phyloP scores from a whole-genome alignment of 192 early-diverging fungal species.

The Coemansia sp. region DNA sequence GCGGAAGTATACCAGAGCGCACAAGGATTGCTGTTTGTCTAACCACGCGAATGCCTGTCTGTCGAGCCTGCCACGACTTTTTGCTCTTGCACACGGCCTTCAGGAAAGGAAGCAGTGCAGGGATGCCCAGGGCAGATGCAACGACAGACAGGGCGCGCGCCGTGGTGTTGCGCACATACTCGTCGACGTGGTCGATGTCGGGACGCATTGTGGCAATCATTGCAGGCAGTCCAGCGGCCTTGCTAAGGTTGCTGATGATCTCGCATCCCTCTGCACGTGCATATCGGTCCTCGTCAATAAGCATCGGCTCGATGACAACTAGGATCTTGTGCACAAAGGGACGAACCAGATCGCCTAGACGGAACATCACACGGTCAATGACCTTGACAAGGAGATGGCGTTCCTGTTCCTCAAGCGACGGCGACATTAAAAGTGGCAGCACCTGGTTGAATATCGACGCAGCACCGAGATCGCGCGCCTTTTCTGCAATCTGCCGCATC shows the following conservation, averaged over 20 bases:
- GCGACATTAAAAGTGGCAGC: slow-evolving; percentile 92
- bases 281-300: slow-evolving; percentile 98
- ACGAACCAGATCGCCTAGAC: slow-evolving; percentile 92
- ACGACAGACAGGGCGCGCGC: slow-evolving; percentile 97
- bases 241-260: slow-evolving; percentile 96
- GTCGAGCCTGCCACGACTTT: slow-evolving; percentile 97
- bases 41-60: slow-evolving; percentile 97
- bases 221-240: slow-evolving; percentile 94
- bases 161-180: slow-evolving; percentile 98
- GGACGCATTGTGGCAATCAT: slow-evolving; percentile 99
- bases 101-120: slow-evolving; percentile 90
- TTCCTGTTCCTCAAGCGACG: slow-evolving; percentile 97
- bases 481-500: slow-evolving; percentile 93
- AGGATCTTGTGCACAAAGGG: slow-evolving; percentile 98
- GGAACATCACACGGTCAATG: slow-evolving; percentile 94
- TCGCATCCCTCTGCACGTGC: slow-evolving; percentile 96
- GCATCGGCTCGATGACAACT: slow-evolving; percentile 96
- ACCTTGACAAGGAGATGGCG: slow-evolving; percentile 98
- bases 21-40: slow-evolving; percentile 95
- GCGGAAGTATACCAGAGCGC: slow-evolving; percentile 92
- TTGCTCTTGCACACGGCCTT: slow-evolving; percentile 93
- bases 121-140: slow-evolving; percentile 93
- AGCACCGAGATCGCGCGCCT: slow-evolving; percentile 92
- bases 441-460: slow-evolving; percentile 96
- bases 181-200: slow-evolving; percentile 96